A percentile compares a stretch with the other conserved stretches of the same genome.
Evolutionary conservation across 2,329 filamentous ascomycete species (phyloP).

Genomic region (Helicocarpus griseus): DNA sequence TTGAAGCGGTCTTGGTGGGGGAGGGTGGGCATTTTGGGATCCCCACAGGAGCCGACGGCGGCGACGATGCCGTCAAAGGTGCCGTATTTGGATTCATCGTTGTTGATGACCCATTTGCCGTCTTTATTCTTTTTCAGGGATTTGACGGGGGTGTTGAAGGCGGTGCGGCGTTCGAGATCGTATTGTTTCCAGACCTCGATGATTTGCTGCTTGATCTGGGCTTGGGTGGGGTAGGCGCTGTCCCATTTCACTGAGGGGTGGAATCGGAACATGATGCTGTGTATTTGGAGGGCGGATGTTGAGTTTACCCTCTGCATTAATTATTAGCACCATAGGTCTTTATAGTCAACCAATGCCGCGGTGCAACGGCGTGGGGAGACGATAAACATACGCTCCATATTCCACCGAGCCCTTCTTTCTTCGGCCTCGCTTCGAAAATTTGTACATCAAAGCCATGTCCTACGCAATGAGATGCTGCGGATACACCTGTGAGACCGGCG

Average conservation of each 20-base stretch:
- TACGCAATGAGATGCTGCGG: constrained; percentile 70
- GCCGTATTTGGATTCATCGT: constrained; percentile 58
- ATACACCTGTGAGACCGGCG: constrained; percentile 64
- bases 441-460: constrained; percentile 77
- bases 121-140: constrained; percentile 59
- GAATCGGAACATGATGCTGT: constrained; percentile 81
- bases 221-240: constrained; percentile 64
- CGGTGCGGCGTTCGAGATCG: constrained; percentile 58
- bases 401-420: constrained; percentile 57
- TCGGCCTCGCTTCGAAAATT: constrained; percentile 63
- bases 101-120: constrained; percentile 70
- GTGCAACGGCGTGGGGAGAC: no score
- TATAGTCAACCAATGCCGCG: no score
- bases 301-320: constrained; percentile 60
- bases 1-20: constrained; percentile 62
- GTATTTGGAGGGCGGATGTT: constrained; percentile 72
- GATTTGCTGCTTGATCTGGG: constrained; percentile 66
- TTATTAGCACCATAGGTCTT: background rate
- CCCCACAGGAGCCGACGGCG: constrained; percentile 71
- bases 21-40: constrained; percentile 62
- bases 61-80: constrained; percentile 70
- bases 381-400: constrained; percentile 61
- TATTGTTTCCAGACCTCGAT: constrained; percentile 65
- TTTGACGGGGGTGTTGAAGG: constrained; percentile 60
- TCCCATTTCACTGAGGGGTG: constrained; percentile 69